Base-by-base conservation (phyloP, 2,329 filamentous ascomycete species). In the Talaromyces funiculosus region DNA sequence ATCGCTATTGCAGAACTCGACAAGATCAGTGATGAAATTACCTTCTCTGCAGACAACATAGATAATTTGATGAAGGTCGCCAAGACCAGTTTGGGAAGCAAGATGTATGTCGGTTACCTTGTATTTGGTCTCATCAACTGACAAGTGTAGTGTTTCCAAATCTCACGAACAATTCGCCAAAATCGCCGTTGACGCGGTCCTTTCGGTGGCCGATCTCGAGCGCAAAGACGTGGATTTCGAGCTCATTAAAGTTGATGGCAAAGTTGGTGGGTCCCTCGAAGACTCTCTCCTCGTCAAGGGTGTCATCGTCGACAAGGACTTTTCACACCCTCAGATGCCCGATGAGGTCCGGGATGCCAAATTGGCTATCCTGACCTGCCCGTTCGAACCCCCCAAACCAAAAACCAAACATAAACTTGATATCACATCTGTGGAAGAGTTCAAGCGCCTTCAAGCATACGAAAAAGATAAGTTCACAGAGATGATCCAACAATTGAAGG, bases 341-440 rank as follows among this genome's bases (percentile, higher is more conserved):
- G 90, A 89, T 55, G 92, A 97, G 78, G 93, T 99, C 65, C 85
- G 82, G 69, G 92, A 99, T 77, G 95, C 94, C 72, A 97, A 97
- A 82, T 87, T 99, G 72, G 94, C 94, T 68, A 99, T 99, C 71
- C 81, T 99, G 62, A 99, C 94, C 56, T 99, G 94, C 76, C 92
- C 94, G 3, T 99, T 99, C 73, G 94, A 99, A 81, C 94, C 94
- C 33, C 94, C 94, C 55, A 99, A 99, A 84, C 94, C 94, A 67
- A 99, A 99, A 86, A 99, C 94, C 53, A 99, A 99, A 85, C 94
- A 99, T 80, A 96, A 97, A 82, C 85, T 99, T 64, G 94, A 99
- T 72, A 99, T 99, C 73, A 94, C 92, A 60, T 90, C 87, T 43
- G 93, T 99, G 7, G 93, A 97, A 68, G 94, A 99, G 80, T 99